These are phyloP conservation scores for Bifiguratus adelaidae DNA, from an alignment of 192 early-diverging fungal species.

Conservation along the genomic window DNA sequence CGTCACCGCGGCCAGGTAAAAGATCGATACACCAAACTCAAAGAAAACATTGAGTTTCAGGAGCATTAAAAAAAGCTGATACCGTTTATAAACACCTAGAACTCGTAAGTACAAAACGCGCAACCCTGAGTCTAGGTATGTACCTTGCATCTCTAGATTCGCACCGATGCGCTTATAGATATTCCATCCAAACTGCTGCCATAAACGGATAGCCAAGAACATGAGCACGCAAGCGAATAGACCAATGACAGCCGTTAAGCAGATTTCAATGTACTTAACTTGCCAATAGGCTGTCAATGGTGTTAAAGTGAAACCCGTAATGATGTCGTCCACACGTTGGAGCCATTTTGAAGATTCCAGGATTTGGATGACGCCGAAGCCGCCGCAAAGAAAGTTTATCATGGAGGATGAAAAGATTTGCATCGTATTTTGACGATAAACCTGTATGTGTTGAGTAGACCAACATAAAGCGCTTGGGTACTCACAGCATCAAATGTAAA, in stretches of 20 bases:
- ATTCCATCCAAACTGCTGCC: not conserved
- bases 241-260: not conserved
- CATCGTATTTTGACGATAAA: not conserved
- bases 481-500: not conserved
- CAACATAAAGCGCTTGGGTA: not conserved
- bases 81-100: not conserved
- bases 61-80: not conserved
- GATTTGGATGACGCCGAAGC: not conserved
- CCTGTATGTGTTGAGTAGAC: not conserved
- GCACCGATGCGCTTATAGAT: constrained; percentile 1
- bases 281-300: not conserved
- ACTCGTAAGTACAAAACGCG: not conserved
- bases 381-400: not conserved
- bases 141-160: not conserved
- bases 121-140: not conserved
- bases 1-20: not conserved
- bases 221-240: not conserved
- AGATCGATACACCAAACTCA: not conserved
- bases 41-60: constrained; percentile 1
- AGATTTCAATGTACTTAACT: not conserved
- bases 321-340: not conserved
- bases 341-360: not conserved
- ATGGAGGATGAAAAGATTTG: not conserved
- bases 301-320: not conserved
- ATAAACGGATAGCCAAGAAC: not conserved